Conservation (phyloP, 768 basidiomycete species). For the Ramaria sp. region DNA sequence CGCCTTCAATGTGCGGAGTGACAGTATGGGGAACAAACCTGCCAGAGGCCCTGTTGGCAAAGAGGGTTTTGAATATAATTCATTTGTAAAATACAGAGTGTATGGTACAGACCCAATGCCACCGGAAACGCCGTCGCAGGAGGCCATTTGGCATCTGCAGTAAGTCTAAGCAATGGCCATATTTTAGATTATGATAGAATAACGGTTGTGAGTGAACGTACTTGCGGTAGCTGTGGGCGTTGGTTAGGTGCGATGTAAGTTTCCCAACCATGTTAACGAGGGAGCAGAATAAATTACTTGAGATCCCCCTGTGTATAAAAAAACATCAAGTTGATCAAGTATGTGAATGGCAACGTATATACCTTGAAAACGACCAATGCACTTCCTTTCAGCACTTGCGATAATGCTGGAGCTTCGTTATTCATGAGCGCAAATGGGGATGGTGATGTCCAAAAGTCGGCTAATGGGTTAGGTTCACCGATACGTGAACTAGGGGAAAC, state of each 20-base stretch:
- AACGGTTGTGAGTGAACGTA: slow-evolving; percentile 24
- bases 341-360: background rate
- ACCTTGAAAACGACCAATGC: slow-evolving; percentile 82
- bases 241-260: background rate
- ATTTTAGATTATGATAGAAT: background rate
- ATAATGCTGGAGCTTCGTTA: slow-evolving; percentile 38
- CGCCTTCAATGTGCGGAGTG: slow-evolving; percentile 89
- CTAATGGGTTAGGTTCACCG: slow-evolving; percentile 33
- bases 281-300: slow-evolving; percentile 46
- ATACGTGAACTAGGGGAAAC: slow-evolving; percentile 50
- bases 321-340: background rate
- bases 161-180: slow-evolving; percentile 43
- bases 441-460: slow-evolving; percentile 64
- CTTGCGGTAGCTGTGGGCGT: slow-evolving; percentile 66
- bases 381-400: slow-evolving; percentile 39
- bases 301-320: slow-evolving; percentile 57
- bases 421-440: slow-evolving; percentile 72
- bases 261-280: background rate
- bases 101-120: slow-evolving; percentile 49
- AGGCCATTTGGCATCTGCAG: slow-evolving; percentile 85
- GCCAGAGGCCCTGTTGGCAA: slow-evolving; percentile 53
- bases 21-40: slow-evolving; percentile 71
- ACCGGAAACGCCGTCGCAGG: slow-evolving; percentile 61
- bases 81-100: background rate
- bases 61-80: too few species aligned